Evolutionary conservation across 495 filamentous ascomycete genomes (phyloP).

Genomic region (Penicillium steckii): DNA sequence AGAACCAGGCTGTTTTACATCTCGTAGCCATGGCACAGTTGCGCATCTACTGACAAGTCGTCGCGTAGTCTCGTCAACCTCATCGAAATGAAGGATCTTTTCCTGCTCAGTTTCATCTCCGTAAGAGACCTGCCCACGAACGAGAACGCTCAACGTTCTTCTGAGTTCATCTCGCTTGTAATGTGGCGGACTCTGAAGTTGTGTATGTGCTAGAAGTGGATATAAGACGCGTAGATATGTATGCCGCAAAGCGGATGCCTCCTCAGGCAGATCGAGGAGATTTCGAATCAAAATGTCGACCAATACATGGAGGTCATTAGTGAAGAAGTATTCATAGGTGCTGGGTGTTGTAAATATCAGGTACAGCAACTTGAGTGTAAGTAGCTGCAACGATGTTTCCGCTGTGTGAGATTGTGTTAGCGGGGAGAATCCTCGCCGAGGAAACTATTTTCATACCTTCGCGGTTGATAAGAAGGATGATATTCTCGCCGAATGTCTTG

Average conservation of each 20-base stretch:
- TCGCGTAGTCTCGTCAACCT: constrained; percentile 85
- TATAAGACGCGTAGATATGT: constrained; percentile 98
- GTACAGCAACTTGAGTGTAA: constrained; percentile 94
- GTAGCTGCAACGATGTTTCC: constrained; percentile 86
- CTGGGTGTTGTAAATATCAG: constrained; percentile 87
- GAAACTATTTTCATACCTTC: constrained; percentile 59
- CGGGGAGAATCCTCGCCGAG: background rate
- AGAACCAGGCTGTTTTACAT: constrained; percentile 25
- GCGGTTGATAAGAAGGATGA: constrained; percentile 93
- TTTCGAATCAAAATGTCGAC: constrained; percentile 97
- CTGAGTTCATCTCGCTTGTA: constrained; percentile 91
- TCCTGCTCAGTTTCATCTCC: constrained; percentile 32
- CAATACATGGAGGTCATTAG: constrained; percentile 91
- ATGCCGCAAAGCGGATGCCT: constrained; percentile 77
- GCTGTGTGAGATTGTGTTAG: constrained; percentile 29
- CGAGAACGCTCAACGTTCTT: constrained; percentile 68
- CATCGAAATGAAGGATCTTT: constrained; percentile 77
- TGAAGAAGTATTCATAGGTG: constrained; percentile 98
- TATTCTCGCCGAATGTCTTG: constrained; percentile 96
- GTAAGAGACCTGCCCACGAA: constrained; percentile 37
- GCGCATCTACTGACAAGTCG: constrained; percentile 79
- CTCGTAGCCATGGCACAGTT: constrained; percentile 77
- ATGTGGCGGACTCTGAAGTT: constrained; percentile 77
- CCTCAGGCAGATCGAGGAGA: constrained; percentile 84
- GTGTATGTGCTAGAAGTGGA: constrained; percentile 86